A percentile compares a stretch with the other conserved stretches of the same genome.
These are phyloP conservation scores for Rhodotorula sp. DNA, from an alignment of 1,284 basidiomycete genomes.

Conservation along the genomic window DNA sequence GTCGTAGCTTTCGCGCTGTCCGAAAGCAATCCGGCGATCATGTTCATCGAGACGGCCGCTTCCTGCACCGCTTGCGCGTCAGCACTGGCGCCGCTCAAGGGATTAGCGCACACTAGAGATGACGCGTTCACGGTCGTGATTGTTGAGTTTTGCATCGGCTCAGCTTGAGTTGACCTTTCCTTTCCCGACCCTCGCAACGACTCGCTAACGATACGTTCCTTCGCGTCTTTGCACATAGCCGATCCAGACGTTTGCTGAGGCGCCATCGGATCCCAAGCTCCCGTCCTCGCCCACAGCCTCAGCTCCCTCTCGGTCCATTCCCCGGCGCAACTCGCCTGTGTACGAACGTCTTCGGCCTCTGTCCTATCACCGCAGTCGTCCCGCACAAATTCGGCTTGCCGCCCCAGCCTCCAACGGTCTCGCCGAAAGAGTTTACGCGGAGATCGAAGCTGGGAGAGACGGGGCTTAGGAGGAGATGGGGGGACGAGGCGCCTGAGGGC, in stretches of 20 bases:
- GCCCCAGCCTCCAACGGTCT: neutral
- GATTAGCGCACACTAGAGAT: neutral
- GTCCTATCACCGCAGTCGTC: constrained; percentile 47
- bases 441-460: no score
- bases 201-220: no score
- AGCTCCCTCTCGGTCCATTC: constrained; percentile 55
- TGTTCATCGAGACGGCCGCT: neutral
- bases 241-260: constrained; percentile 60
- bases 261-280: constrained; percentile 55
- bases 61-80: neutral
- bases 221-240: constrained; percentile 39
- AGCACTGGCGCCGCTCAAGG: neutral
- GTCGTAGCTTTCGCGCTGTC: no score
- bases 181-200: no score
- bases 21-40: no score
- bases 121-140: neutral
- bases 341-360: constrained; percentile 59
- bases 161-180: no score
- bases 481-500: no score
- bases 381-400: constrained; percentile 24
- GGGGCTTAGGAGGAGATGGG: no score
- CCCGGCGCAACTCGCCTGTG: constrained; percentile 59
- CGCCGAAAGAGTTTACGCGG: no score
- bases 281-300: constrained; percentile 60
- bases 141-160: neutral